Percentiles rank a stretch among this genome's conserved stretches.
These are phyloP conservation scores for Dactylonectria estremocensis DNA, from an alignment of 2,329 filamentous ascomycete genomes.

Conservation along the genomic window DNA sequence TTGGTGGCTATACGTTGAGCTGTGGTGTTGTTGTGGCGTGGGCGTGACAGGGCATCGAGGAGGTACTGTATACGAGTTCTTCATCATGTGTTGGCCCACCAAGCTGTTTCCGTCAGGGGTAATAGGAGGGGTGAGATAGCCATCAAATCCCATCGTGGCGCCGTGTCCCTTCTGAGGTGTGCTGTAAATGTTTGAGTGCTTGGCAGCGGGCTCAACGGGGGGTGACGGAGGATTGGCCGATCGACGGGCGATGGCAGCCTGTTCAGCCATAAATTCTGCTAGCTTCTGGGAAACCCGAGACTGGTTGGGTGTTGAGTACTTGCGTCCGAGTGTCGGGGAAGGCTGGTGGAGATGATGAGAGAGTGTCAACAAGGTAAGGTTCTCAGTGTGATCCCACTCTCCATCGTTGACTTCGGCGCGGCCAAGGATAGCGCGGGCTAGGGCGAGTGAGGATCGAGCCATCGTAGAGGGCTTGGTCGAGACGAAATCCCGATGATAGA, in stretches of 20 bases:
- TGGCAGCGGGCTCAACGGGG: constrained; percentile 66
- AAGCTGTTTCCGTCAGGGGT: constrained; percentile 81
- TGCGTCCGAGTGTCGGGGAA: constrained; percentile 71
- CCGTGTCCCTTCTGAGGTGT: constrained; percentile 85
- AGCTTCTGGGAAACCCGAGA: constrained; percentile 70
- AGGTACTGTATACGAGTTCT: constrained; percentile 64
- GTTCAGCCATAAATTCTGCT: constrained; percentile 72
- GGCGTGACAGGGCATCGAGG: constrained; percentile 75
- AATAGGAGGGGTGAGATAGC: constrained; percentile 88
- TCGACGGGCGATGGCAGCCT: constrained; percentile 69
- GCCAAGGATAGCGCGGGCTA: constrained; percentile 88
- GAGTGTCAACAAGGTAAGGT: constrained; percentile 73
- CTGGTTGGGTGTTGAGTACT: constrained; percentile 70
- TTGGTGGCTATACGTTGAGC: constrained; percentile 52
- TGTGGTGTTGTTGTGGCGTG: constrained; percentile 65
- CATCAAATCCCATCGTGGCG: constrained; percentile 75
- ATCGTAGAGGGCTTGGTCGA: constrained; percentile 92
- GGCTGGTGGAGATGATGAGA: constrained; percentile 73
- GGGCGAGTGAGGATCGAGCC: constrained; percentile 87
- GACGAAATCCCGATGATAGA: constrained; percentile 98
- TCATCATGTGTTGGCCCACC: constrained; percentile 59
- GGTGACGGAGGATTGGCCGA: constrained; percentile 71
- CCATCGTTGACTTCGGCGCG: constrained; percentile 82
- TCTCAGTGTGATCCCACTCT: constrained; percentile 83
- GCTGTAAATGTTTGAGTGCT: constrained; percentile 76